Evolutionary conservation across 805 yeast species (phyloP).

Genomic region (Ogataea parapolymorpha): DNA sequence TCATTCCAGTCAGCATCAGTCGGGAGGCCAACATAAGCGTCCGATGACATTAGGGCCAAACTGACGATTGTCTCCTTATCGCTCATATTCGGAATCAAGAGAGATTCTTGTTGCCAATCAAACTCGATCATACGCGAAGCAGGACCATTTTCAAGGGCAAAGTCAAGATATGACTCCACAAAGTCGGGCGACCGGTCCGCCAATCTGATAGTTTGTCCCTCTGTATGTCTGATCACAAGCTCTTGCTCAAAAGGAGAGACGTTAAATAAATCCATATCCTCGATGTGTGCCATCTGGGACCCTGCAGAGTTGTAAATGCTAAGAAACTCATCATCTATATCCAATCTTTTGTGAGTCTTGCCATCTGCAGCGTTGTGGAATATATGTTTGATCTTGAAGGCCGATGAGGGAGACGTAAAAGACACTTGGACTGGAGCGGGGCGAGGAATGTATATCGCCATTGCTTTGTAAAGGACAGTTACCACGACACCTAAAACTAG

Average conservation of each 20-base stretch:
- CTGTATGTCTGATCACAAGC: constrained; percentile 16
- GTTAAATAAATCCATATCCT: constrained; percentile 5
- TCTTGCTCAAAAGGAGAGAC: constrained; percentile 22
- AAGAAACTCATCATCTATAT: constrained; percentile 15
- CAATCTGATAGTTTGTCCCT: constrained; percentile 34
- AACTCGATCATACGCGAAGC: constrained; percentile 37
- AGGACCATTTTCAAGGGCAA: constrained; percentile 42
- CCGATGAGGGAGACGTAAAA: neutral
- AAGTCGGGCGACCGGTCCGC: constrained; percentile 52
- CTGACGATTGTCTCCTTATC: constrained; percentile 72
- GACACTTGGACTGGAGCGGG: neutral
- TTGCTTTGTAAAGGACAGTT: neutral
- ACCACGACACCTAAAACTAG: neutral
- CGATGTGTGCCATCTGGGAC: neutral
- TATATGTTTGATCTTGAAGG: constrained; percentile 49
- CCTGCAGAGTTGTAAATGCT: constrained; percentile 1
- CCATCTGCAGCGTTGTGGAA: constrained; percentile 58
- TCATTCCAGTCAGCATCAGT: constrained; percentile 84
- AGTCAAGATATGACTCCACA: constrained; percentile 62
- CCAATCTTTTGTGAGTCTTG: constrained; percentile 40
- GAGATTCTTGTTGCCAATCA: constrained; percentile 62
- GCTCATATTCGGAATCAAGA: constrained; percentile 66
- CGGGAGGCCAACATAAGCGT: constrained; percentile 85
- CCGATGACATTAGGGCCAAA: constrained; percentile 81
- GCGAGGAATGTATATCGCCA: neutral